Evolutionary conservation across 1,284 basidiomycete genomes (phyloP).

Genomic region (Tilletiopsis washingtonensis): DNA sequence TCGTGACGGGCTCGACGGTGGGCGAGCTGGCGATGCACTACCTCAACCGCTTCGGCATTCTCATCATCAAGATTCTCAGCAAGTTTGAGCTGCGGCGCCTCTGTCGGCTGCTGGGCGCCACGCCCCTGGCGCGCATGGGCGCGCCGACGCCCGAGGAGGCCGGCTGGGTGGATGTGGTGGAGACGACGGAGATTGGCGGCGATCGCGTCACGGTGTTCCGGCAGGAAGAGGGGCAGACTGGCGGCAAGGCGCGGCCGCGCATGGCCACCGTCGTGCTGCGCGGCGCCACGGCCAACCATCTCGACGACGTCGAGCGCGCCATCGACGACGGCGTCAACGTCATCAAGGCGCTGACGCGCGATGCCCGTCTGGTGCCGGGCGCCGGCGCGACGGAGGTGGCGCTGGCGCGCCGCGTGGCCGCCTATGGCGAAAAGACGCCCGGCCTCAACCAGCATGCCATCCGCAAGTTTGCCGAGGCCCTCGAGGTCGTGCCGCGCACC

Average conservation of each 20-base stretch:
- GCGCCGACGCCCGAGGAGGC: constrained; percentile 95
- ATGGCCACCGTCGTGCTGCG: constrained; percentile 46
- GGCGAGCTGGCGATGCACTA: constrained; percentile 97
- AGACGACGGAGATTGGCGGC: constrained; percentile 92
- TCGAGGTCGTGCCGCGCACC: constrained; percentile 88
- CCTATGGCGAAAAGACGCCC: constrained; percentile 77
- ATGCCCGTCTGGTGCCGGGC: constrained; percentile 81
- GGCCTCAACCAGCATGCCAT: constrained; percentile 92
- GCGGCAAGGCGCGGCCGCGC: constrained; percentile 41
- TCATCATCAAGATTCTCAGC: constrained; percentile 91
- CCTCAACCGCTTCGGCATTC: constrained; percentile 85
- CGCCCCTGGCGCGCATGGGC: constrained; percentile 88
- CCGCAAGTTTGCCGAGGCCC: constrained; percentile 76
- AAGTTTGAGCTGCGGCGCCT: constrained; percentile 94
- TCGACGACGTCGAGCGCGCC: constrained; percentile 92
- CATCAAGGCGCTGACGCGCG: constrained; percentile 85
- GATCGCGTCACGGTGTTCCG: constrained; percentile 95
- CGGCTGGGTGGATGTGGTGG: constrained; percentile 85
- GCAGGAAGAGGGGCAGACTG: constrained; percentile 54
- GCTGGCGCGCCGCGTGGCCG: constrained; percentile 71
- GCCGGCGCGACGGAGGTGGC: constrained; percentile 92
- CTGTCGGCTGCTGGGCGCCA: constrained; percentile 90
- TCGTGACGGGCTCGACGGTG: constrained; percentile 84
- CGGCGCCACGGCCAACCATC: constrained; percentile 85
- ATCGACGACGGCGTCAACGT: constrained; percentile 97